phyloP scores from a whole-genome alignment of 805 yeast species.

The Helenozyma rhizophorensis region DNA sequence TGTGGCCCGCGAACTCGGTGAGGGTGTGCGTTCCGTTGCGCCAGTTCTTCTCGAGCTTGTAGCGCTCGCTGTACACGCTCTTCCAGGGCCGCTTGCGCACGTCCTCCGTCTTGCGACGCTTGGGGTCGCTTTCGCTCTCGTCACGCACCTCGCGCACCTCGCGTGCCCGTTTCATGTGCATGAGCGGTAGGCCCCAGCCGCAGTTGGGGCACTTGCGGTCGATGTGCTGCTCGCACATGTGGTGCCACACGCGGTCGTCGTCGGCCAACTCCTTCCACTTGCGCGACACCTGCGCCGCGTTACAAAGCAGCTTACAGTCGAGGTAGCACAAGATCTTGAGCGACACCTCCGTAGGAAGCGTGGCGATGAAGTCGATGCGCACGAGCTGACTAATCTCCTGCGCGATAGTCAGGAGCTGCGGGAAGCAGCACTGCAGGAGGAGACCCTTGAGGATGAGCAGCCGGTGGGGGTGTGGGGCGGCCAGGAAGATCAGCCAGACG shows the following conservation, averaged over 20 bases:
- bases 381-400: slow-evolving; percentile 75
- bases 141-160: slow-evolving; percentile 26
- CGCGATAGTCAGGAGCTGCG: slow-evolving; percentile 83
- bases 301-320: slow-evolving; percentile 90
- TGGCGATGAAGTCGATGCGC: slow-evolving; percentile 81
- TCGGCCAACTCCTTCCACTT: slow-evolving; percentile 89
- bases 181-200: slow-evolving; percentile 96
- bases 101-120: slow-evolving; percentile 2
- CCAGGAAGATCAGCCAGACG: slow-evolving; percentile 80
- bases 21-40: slow-evolving; percentile 69
- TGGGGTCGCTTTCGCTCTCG: background rate
- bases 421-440: slow-evolving; percentile 88
- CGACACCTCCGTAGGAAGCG: slow-evolving; percentile 81
- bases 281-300: slow-evolving; percentile 87
- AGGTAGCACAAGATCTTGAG: slow-evolving; percentile 81
- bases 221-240: slow-evolving; percentile 97
- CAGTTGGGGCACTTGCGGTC: slow-evolving; percentile 96
- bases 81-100: slow-evolving; percentile 79
- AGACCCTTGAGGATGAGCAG: slow-evolving; percentile 77
- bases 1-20: slow-evolving; percentile 71
- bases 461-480: slow-evolving; percentile 65
- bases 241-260: slow-evolving; percentile 96
- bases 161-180: slow-evolving; percentile 79
- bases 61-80: slow-evolving; percentile 87
- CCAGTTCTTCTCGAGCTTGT: slow-evolving; percentile 92